A percentile compares a stretch with the other conserved stretches of the same genome.
phyloP scores from a whole-genome alignment of 2,329 filamentous ascomycete genomes.

The Talaromyces sp. region DNA sequence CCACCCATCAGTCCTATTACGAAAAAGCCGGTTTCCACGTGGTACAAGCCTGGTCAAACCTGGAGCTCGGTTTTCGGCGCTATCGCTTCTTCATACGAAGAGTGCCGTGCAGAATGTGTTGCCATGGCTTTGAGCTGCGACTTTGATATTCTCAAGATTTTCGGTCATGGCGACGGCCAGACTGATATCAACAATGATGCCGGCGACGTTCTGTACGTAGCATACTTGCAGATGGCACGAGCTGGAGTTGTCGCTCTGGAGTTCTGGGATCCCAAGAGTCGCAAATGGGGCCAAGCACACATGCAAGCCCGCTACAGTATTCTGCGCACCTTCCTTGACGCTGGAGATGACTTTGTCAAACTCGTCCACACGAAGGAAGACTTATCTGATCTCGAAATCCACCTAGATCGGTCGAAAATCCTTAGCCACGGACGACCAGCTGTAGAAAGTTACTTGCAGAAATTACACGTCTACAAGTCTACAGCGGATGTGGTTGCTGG shows the following conservation, averaged over 20 bases:
- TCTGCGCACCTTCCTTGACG: constrained; percentile 70
- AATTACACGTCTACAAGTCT: constrained; percentile 87
- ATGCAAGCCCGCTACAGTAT: constrained; percentile 91
- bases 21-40: constrained; percentile 72
- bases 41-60: constrained; percentile 93
- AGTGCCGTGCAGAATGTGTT: constrained; percentile 90
- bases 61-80: constrained; percentile 91
- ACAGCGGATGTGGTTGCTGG: constrained; percentile 79
- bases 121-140: constrained; percentile 90
- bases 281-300: constrained; percentile 90
- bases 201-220: constrained; percentile 81
- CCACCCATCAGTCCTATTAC: constrained; percentile 79
- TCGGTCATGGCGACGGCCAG: constrained; percentile 79
- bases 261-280: constrained; percentile 87
- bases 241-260: constrained; percentile 86
- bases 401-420: constrained; percentile 82
- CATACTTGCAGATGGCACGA: constrained; percentile 90
- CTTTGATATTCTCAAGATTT: constrained; percentile 83
- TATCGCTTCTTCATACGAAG: constrained; percentile 84
- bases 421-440: constrained; percentile 76
- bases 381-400: constrained; percentile 76
- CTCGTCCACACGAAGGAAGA: constrained; percentile 72
- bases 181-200: constrained; percentile 70
- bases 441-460: constrained; percentile 82
- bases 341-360: constrained; percentile 81